A percentile compares a stretch with the other conserved stretches of the same genome.
Conservation (phyloP, 805 yeast genomes). For the Debaryomyces hansenii region DNA sequence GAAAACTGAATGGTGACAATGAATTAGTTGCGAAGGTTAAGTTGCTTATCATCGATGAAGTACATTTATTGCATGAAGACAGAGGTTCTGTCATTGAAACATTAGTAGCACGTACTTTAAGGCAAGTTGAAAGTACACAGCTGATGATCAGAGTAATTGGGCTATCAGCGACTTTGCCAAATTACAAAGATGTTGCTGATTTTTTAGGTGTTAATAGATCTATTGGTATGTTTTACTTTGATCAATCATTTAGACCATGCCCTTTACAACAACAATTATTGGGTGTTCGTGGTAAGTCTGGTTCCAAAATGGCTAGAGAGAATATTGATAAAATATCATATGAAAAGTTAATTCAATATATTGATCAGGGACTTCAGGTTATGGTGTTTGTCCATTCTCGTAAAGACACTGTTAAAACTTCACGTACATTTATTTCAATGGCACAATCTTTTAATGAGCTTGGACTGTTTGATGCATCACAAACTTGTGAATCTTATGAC, state of each 20-base stretch:
- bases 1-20: constrained; percentile 87
- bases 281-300: constrained; percentile 87
- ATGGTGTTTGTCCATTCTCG: constrained; percentile 93
- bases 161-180: constrained; percentile 90
- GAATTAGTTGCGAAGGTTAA: constrained; percentile 83
- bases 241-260: constrained; percentile 88
- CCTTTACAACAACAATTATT: constrained; percentile 85
- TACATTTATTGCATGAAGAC: constrained; percentile 93
- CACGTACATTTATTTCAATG: constrained; percentile 66
- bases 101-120: constrained; percentile 85
- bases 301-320: constrained; percentile 67
- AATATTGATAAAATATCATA: constrained; percentile 76
- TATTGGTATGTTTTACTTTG: constrained; percentile 92
- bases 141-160: constrained; percentile 93
- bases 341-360: constrained; percentile 68
- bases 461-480: constrained; percentile 57
- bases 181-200: constrained; percentile 90
- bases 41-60: constrained; percentile 90
- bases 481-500: constrained; percentile 37
- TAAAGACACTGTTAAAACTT: constrained; percentile 85
- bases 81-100: constrained; percentile 98
- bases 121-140: constrained; percentile 94
- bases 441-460: constrained; percentile 63
- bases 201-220: constrained; percentile 88
- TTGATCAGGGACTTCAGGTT: constrained; percentile 76